Evolutionary conservation across 495 filamentous ascomycete genomes (phyloP), one percentile per base, ranked within the genome.

Genomic region (Aspergillus haitiensis): DNA sequence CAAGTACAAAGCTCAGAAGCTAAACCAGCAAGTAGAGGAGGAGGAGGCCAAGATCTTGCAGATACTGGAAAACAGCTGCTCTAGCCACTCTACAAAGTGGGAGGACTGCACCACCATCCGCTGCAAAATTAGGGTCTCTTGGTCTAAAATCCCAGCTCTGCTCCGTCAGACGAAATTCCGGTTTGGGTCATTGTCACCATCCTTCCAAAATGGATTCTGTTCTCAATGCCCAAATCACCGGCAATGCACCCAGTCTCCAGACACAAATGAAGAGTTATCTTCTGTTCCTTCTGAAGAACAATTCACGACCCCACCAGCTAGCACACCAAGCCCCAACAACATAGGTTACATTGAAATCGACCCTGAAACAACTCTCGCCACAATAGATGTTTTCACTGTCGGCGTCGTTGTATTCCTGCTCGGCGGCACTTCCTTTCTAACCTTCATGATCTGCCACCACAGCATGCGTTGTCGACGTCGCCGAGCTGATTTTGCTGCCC

Each of bases 401-500:
- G 64, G 64, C 46, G 59, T 60, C 13, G 51, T 72, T 31, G 8
- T 70, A 21, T 46, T 70, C 18, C 62, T 73, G 36, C 62, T 73
- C 10, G 55, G 70, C 7, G 60, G 72, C 5, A 58, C 77, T 37
- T 59, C 72, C 13, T 62, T 62, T 1, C 62, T 80, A 50, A 55
- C 77, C 5, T 58, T 78, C 47, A 60, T 58, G 15, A 52, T 65
- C 37, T 53, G 61, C 55, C 58, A 55, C 21, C 61, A 64, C 21
- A 62, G 57, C 18, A 64, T 59, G 27, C 55, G 55, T 21, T 71
- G 65, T 54, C 64, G 46, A 16, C 72, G 64, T 16, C 64, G 56
- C 50, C 76, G 72, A 45, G 78, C 58, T 9, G 74, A 76, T 21
- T 55, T 71, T 46, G 66, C 72, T 9, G 69, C 75, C 39, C 61